Percentiles rank a stretch among this genome's conserved stretches.
phyloP scores from a whole-genome alignment of 139 green algal genomes.

The Tetraselmis striata region DNA sequence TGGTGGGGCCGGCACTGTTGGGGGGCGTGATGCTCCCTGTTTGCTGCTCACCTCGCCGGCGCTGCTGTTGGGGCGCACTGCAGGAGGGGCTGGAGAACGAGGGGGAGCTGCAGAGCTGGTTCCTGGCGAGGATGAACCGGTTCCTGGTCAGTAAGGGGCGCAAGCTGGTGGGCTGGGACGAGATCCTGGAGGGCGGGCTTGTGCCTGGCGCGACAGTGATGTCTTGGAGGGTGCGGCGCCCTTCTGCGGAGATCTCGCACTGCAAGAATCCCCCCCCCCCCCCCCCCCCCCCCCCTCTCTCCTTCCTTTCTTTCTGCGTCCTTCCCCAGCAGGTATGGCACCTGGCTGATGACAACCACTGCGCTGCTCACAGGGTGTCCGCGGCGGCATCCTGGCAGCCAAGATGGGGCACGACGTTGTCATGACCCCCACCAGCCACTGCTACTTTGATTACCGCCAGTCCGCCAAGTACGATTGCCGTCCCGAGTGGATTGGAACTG shows the following conservation, averaged over 20 bases:
- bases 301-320: not conserved
- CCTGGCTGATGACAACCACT: too few relatives aligned
- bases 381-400: slow-evolving; percentile 44
- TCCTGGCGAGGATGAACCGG: slow-evolving; percentile 35
- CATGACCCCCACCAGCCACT: slow-evolving; percentile 59
- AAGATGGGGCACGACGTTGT: slow-evolving; percentile 50
- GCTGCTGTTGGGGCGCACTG: not conserved
- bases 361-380: slow-evolving; percentile 29
- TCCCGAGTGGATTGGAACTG: too few relatives aligned
- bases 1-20: too few relatives aligned
- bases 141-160: slow-evolving; percentile 28
- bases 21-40: too few relatives aligned
- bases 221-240: slow-evolving; percentile 54
- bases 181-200: slow-evolving; percentile 54
- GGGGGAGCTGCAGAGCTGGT: slow-evolving; percentile 54
- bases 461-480: slow-evolving; percentile 25
- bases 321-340: too few relatives aligned
- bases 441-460: slow-evolving; percentile 70
- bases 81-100: slow-evolving; percentile 23
- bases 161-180: slow-evolving; percentile 61
- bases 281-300: not conserved
- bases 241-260: too few relatives aligned
- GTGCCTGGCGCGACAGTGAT: slow-evolving; percentile 42
- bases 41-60: too few relatives aligned
- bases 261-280: too few relatives aligned